phyloP scores from a whole-genome alignment of 163 green algal genomes.

The Scenedesmus sp. region DNA sequence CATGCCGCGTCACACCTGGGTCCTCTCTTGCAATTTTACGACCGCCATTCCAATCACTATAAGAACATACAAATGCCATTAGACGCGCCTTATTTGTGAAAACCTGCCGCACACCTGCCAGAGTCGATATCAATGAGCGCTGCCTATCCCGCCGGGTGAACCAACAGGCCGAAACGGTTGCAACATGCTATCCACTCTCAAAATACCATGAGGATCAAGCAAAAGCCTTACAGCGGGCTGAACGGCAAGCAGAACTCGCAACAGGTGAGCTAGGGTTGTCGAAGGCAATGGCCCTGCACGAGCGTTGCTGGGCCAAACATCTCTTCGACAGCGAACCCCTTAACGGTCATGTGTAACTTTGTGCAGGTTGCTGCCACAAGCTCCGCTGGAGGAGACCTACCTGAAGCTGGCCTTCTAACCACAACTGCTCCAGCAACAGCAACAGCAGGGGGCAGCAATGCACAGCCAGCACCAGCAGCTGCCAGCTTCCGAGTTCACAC shows the following conservation, averaged over 20 bases:
- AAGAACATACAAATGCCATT: background rate
- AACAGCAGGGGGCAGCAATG: background rate
- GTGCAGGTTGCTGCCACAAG: background rate
- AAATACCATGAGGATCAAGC: constrained; percentile 13
- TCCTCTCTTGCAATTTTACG: background rate
- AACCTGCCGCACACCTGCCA: background rate
- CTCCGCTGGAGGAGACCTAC: background rate
- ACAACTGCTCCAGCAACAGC: background rate
- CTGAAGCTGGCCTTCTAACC: background rate
- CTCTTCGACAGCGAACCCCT: background rate
- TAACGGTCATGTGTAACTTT: background rate
- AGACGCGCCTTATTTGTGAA: background rate
- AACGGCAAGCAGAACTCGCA: background rate
- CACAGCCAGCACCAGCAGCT: background rate
- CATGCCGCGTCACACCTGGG: background rate
- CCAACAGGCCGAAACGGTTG: background rate
- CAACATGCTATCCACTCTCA: background rate
- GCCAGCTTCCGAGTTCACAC: background rate
- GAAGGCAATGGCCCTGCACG: background rate
- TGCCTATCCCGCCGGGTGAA: background rate
- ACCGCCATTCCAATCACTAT: background rate
- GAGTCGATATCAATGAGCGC: background rate
- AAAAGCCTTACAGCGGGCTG: background rate
- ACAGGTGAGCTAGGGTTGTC: constrained; percentile 5
- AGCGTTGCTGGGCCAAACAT: background rate